phyloP scores from a whole-genome alignment of 108 stramenopile genomes.

The Conticribra guillardii region DNA sequence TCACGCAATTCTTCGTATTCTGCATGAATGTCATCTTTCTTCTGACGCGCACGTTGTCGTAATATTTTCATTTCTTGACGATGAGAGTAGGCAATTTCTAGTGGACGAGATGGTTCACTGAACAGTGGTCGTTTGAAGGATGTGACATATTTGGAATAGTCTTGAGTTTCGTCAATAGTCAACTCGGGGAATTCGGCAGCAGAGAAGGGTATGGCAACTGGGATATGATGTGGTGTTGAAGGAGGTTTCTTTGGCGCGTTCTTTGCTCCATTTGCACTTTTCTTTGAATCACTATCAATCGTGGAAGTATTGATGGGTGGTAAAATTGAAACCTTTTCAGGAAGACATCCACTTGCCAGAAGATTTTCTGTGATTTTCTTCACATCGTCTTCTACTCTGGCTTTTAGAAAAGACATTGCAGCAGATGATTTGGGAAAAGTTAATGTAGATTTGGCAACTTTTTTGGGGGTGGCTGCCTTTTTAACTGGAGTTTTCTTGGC shows the following conservation, averaged over 20 bases:
- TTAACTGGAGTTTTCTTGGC: background rate
- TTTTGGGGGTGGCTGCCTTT: background rate
- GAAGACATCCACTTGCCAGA: too few relatives aligned
- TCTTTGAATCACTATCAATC: too few relatives aligned
- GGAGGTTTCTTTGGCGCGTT: background rate
- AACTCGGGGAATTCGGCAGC: conserved; percentile 32
- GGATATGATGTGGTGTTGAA: background rate
- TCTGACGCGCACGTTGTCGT: conserved; percentile 7
- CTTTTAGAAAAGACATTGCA: too few relatives aligned
- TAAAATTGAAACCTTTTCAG: too few relatives aligned
- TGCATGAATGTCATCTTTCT: conserved; percentile 10
- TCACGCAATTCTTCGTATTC: conserved; percentile 31
- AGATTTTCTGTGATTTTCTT: too few relatives aligned
- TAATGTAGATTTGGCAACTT: background rate
- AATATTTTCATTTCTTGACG: background rate
- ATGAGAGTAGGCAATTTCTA: conserved; percentile 48
- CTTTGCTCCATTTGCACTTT: too few relatives aligned
- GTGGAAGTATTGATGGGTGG: too few relatives aligned
- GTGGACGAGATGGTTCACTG: conserved; percentile 21
- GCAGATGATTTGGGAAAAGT: too few relatives aligned
- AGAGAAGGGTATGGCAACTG: conserved; percentile 16
- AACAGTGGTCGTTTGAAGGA: conserved; percentile 38
- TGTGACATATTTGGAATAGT: conserved; percentile 31
- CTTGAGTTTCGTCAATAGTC: conserved; percentile 15
- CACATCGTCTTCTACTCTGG: too few relatives aligned